A percentile compares a stretch with the other conserved stretches of the same genome.
Conservation (phyloP, 495 filamentous ascomycete species). For the Jackrogersella multiformis region DNA sequence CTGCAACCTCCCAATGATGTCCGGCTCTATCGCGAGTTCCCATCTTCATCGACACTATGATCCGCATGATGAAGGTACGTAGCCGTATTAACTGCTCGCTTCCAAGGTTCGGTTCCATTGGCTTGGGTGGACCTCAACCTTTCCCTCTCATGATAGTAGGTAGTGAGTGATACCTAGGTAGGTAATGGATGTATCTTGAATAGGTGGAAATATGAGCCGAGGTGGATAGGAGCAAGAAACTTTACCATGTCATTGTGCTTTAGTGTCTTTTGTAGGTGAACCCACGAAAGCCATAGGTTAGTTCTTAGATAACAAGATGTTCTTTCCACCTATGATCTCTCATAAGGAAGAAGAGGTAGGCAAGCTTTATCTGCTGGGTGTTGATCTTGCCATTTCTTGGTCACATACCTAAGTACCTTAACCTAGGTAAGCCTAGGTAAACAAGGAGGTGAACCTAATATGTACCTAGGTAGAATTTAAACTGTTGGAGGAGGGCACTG, state of each 20-base stretch:
- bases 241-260: constrained; percentile 15
- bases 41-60: not conserved
- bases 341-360: not conserved
- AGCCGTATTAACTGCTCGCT: not conserved
- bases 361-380: too few relatives aligned
- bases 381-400: not conserved
- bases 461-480: not conserved
- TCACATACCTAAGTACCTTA: too few relatives aligned
- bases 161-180: not conserved
- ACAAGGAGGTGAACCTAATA: not conserved
- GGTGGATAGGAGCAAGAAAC: not conserved
- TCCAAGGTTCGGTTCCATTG: constrained; percentile 2
- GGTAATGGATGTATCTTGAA: not conserved
- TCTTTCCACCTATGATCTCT: constrained; percentile 3
- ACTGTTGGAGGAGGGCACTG: not conserved
- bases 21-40: constrained; percentile 12
- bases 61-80: constrained; percentile 17
- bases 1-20: not conserved
- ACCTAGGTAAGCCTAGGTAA: too few relatives aligned
- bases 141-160: too few relatives aligned
- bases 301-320: not conserved
- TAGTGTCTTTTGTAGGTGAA: not conserved
- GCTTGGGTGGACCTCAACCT: constrained; percentile 11
- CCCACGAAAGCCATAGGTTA: not conserved
- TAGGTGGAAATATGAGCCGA: constrained; percentile 12